Percentiles rank a stretch among this genome's conserved stretches.
Evolutionary conservation across 2,329 filamentous ascomycete species (phyloP).

Genomic region (Paecilomyces sp.): DNA sequence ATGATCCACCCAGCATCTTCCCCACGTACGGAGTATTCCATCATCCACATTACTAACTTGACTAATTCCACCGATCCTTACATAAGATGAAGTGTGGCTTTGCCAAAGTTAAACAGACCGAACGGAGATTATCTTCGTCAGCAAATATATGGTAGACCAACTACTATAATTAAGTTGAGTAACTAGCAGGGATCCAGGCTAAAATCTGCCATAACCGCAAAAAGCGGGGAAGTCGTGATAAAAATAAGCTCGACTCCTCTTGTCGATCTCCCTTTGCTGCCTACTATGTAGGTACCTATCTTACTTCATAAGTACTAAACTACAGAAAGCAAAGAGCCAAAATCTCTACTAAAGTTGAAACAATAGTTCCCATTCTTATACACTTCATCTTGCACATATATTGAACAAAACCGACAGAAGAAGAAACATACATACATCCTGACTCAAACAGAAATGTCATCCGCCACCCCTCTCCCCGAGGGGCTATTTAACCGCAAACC

Average conservation of each 20-base stretch:
- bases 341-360: no score
- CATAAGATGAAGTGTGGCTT: background rate
- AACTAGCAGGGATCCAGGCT: background rate
- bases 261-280: no score
- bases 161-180: background rate
- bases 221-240: background rate
- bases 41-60: no score
- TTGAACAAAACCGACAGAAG: background rate
- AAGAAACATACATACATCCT: background rate
- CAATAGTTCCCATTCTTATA: background rate
- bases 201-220: background rate
- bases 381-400: background rate
- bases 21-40: no score
- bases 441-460: background rate
- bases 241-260: no score
- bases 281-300: no score
- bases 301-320: no score
- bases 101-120: background rate
- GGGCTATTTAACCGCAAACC: background rate
- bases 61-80: background rate
- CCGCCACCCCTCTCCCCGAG: background rate
- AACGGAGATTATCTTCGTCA: background rate
- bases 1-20: no score
- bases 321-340: no score
- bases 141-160: background rate